Base-by-base conservation (phyloP, 306 rosid genomes). In the Lathyrus oleraceus region DNA sequence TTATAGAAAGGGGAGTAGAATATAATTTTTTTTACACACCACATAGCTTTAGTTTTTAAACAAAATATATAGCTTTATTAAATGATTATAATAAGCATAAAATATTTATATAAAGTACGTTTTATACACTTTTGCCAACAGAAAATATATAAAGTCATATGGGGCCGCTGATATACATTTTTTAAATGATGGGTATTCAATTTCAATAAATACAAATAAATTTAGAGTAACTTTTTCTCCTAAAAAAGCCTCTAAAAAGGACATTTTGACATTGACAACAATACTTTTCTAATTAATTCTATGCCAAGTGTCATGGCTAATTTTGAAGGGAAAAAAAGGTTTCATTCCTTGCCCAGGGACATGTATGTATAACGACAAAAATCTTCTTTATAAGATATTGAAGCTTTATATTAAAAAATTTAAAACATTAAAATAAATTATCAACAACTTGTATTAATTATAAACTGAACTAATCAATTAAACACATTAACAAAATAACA, bases 401-500 rank as follows among this genome's bases (percentile, higher is more conserved):
- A 16, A 51, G 60, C 54, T 60, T 61, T 54, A 49, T n/a, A 69
- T 61, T 63, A n/a, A 73, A 73, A 36, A 49, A 21, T 19, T 63
- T 40, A 49, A 15, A 35, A 40, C 59, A 57, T 71, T 70, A 32
- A 32, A 32, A 32, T 32, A 65, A 70, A 74, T 36, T 66, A 38
- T 67, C 58, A 61, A 65, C 73, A 60, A 78, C 75, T 75, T 82
- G 70, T 71, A 60, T 71, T 25, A 14, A 9, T 5, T 20, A 10
- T 61, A 74, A 70, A 71, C n/a, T 36, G 78, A 65, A 51, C 39
- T 32, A 35, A 49, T 45, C 15, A 52, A 75, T 57, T 16, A 51
- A 60, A 70, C 15, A 35, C 60, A 65, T 66, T 49, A 70, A 65
- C 68, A 45, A 65, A 20, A 15, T 52, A 20, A 23, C 32, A 45